Evolutionary conservation across 2,329 filamentous ascomycete species (phyloP), one percentile per base, ranked within the genome.

Genomic region (Neofusicoccum ribis): DNA sequence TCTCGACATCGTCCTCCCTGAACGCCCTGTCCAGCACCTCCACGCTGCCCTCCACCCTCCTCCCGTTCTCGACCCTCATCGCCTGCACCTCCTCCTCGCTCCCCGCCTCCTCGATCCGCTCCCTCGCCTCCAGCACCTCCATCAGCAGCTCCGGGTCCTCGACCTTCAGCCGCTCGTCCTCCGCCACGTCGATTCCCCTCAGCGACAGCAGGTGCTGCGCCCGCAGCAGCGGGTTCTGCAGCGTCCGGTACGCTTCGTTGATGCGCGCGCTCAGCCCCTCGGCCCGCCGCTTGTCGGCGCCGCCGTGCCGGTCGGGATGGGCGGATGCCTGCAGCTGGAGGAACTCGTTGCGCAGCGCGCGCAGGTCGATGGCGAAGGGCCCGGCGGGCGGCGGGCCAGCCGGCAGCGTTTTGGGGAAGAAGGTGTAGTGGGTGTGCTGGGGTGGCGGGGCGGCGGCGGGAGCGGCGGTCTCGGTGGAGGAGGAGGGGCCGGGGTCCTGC

Each of bases 191-290:
- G 20, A 93, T 85, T 0, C 89, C 92, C 46, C 89, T 85, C 59
- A 89, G 80, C 3, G 80, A 78, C 0, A 98, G 85, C 5, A 98
- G 81, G 76, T 98, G 97, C 76, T 97, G 92, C n/a, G 94, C 93
- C 27, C 95, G 87, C 54, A 86, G 78, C 12, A 99, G 82, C 15
- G 95, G 93, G 70, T 89, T 87, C 58, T 86, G 82, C 0, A 99
- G 85, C 2, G 93, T 97, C 73, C 88, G 89, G 84, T 96, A 98
- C 0, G 95, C 95, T 69, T 93, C 89, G 82, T 98, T 98, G 77
- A 98, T 93, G 31, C 87, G 85, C 7, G 92, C 86, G 9, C 91
- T 95, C n/a, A 89, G 82, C 0, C 88, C 90, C 77, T 96, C 91
- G 20, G 93, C 92, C 54, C 85, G 81, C 46, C 80, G 79, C 71